phyloP scores from a whole-genome alignment of 75 land plant genomes.

The Larix kaempferi region DNA sequence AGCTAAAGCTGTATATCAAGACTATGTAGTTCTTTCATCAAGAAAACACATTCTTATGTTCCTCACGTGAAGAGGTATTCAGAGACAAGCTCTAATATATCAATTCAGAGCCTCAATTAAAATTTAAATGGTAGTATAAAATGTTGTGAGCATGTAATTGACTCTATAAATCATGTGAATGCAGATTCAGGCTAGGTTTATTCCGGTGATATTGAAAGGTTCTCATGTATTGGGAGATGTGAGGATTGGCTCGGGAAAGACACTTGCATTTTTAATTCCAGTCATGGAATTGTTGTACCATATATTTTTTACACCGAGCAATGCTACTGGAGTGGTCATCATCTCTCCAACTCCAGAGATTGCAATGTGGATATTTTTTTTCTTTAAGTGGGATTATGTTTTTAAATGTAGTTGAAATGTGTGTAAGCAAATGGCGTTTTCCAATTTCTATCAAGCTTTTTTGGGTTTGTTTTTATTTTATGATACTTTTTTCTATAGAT shows the following conservation, averaged over 20 bases:
- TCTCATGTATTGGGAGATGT: conserved; percentile 94
- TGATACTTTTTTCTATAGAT: background rate
- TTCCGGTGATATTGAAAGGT: conserved; percentile 68
- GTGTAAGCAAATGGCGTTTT: background rate
- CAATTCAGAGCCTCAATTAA: too few relatives aligned
- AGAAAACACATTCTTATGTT: too few relatives aligned
- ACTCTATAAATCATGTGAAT: conserved; percentile 5
- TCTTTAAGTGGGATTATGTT: background rate
- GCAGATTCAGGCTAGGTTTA: conserved; percentile 89
- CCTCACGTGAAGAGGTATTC: too few relatives aligned
- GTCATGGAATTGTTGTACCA: conserved; percentile 82
- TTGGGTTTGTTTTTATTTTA: background rate
- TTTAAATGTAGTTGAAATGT: background rate
- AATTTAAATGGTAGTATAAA: background rate
- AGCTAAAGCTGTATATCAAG: too few relatives aligned
- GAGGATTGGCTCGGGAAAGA: conserved; percentile 93
- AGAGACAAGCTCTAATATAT: too few relatives aligned
- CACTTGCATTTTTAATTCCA: conserved; percentile 89
- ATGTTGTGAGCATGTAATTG: conserved; percentile 1
- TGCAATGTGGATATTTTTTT: conserved; percentile 81
- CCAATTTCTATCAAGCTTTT: background rate
- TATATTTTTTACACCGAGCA: conserved; percentile 66
- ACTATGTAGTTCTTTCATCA: too few relatives aligned
- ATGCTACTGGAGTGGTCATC: conserved; percentile 90
- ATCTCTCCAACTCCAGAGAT: conserved; percentile 96